Evolutionary conservation across 305 asterid genomes (phyloP).

Genomic region (Rubia tinctorum): DNA sequence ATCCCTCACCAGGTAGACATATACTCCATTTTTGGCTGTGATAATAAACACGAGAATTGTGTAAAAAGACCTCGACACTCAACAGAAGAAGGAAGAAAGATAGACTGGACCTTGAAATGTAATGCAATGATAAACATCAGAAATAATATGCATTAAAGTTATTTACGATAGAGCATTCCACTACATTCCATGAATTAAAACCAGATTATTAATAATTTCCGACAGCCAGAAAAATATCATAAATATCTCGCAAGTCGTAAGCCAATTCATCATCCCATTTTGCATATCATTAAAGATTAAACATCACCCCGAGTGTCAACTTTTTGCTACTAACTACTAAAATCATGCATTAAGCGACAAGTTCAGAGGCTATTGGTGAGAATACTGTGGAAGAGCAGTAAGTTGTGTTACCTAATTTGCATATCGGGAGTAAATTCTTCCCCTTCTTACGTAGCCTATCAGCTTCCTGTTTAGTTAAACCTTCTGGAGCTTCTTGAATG

Average conservation of each 20-base stretch:
- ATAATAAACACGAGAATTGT: background rate
- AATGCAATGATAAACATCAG: background rate
- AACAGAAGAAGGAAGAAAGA: background rate
- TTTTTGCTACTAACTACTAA: background rate
- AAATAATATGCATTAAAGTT: background rate
- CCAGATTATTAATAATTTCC: background rate
- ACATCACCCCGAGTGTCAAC: background rate
- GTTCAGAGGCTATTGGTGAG: background rate
- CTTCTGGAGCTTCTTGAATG: slow-evolving; percentile 95
- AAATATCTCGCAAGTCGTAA: no score
- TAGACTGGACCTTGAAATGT: background rate
- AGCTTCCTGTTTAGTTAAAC: slow-evolving; percentile 80
- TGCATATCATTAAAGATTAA: no score
- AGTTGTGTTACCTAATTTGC: slow-evolving; percentile 68
- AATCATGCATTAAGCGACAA: background rate
- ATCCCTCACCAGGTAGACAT: slow-evolving; percentile 64
- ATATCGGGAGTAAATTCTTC: slow-evolving; percentile 60
- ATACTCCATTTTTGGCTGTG: slow-evolving; percentile 84
- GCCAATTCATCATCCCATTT: no score
- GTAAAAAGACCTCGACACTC: background rate
- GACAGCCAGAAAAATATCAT: background rate
- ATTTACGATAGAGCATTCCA: background rate
- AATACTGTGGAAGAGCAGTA: background rate
- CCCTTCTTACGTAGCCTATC: slow-evolving; percentile 69
- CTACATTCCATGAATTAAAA: background rate